Conservation (phyloP, 169 alveolate species). For the Perkinsus marinus region DNA sequence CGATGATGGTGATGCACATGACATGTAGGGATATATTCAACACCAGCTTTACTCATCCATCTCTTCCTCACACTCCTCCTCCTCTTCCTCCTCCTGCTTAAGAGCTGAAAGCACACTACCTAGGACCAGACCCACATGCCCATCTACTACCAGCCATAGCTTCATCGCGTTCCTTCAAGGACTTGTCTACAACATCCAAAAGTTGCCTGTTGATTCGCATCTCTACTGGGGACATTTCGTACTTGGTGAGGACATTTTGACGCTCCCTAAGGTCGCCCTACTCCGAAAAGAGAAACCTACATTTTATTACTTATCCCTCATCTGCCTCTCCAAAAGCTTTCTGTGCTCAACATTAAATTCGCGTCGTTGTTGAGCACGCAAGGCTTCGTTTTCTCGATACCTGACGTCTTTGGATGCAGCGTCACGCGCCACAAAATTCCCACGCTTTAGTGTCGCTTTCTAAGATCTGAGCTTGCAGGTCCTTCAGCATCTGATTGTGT, state of each 20-base stretch:
- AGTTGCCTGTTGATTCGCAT: not conserved
- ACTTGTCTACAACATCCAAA: not conserved
- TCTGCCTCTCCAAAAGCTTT: not conserved
- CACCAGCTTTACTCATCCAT: no score
- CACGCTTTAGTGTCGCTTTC: not conserved
- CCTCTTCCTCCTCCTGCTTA: not conserved
- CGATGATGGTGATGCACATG: no score
- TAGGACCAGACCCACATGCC: not conserved
- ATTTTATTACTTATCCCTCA: not conserved
- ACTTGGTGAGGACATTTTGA: not conserved
- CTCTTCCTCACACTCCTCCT: not conserved
- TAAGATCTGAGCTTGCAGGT: not conserved
- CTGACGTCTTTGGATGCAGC: not conserved
- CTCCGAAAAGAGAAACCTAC: no score
- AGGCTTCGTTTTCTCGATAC: not conserved
- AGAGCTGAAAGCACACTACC: not conserved
- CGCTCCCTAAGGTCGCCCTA: not conserved
- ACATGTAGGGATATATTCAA: no score
- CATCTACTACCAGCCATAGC: not conserved
- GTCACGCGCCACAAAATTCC: not conserved
- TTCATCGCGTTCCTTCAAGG: not conserved
- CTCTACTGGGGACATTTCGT: not conserved
- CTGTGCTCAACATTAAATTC: not conserved
- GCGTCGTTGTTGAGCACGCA: not conserved
- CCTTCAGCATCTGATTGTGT: not conserved